Conservation (phyloP, 805 yeast genomes). For the Naumovozyma baii region DNA sequence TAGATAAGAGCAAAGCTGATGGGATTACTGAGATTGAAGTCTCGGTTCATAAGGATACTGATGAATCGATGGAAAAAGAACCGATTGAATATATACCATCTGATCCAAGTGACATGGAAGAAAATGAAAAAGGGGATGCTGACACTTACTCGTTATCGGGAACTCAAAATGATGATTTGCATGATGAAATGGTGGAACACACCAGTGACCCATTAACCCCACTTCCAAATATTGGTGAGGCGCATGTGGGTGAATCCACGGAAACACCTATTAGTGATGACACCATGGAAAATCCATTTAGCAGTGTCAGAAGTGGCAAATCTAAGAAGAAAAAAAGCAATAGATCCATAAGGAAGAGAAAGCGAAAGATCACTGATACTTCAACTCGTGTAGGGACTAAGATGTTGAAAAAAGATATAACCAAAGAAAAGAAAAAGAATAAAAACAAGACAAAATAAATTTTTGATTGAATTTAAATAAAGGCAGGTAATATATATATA, state of each 20-base stretch:
- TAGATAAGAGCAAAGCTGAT: neutral
- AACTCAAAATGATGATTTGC: no score
- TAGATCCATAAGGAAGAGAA: constrained; percentile 6
- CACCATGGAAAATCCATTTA: neutral
- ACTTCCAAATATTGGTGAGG: neutral
- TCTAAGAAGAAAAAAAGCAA: neutral
- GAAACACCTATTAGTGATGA: constrained; percentile 3
- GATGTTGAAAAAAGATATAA: constrained; percentile 1
- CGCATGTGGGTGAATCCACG: constrained; percentile 1
- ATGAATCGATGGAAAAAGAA: neutral
- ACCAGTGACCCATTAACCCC: neutral
- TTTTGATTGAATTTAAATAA: no score
- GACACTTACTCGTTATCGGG: no score
- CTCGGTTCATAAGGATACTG: neutral
- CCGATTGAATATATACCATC: neutral
- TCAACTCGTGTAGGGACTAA: neutral
- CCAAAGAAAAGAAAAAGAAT: constrained; percentile 1
- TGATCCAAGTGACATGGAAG: neutral
- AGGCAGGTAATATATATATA: no score
- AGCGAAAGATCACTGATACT: constrained; percentile 4
- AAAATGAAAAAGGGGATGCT: neutral
- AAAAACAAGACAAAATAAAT: neutral
- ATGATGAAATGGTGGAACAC: no score
- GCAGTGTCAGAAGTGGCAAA: neutral
- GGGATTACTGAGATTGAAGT: neutral